phyloP scores from a whole-genome alignment of 176 grass and related monocot genomes.

The Phoenix dactylifera region DNA sequence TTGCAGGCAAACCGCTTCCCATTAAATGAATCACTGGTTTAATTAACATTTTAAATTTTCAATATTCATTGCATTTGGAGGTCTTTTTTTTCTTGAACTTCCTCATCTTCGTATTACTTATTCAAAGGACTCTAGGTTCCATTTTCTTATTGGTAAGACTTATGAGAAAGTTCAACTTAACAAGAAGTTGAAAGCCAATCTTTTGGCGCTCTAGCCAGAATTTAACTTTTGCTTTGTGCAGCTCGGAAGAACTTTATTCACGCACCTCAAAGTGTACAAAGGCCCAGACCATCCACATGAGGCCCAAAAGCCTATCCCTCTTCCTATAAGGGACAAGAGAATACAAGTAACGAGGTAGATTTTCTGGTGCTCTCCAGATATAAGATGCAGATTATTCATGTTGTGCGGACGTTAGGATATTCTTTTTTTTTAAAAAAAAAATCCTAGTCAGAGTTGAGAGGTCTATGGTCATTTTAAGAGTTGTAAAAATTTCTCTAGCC shows the following conservation, averaged over 20 bases:
- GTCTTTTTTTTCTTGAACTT: too few relatives aligned
- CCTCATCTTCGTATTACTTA: too few relatives aligned
- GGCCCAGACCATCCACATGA: conserved; percentile 82
- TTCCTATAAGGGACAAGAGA: conserved; percentile 91
- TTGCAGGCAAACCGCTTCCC: too few relatives aligned
- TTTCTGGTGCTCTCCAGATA: not conserved
- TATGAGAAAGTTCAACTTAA: too few relatives aligned
- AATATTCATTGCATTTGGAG: too few relatives aligned
- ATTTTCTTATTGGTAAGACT: too few relatives aligned
- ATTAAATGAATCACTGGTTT: too few relatives aligned
- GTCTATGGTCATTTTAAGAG: too few relatives aligned
- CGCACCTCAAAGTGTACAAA: conserved; percentile 95
- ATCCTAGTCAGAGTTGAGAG: too few relatives aligned
- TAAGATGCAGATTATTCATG: not conserved
- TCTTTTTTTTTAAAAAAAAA: not conserved
- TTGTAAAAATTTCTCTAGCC: too few relatives aligned
- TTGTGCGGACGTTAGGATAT: not conserved
- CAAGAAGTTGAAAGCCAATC: not conserved
- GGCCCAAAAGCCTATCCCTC: conserved; percentile 69
- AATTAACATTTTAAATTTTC: too few relatives aligned
- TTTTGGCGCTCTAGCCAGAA: not conserved
- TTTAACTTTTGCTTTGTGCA: conserved; percentile 25
- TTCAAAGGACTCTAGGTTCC: too few relatives aligned
- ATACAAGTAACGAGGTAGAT: conserved; percentile 34
- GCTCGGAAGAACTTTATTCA: conserved; percentile 90